Percentiles rank a stretch among this genome's conserved stretches.
These are phyloP conservation scores for Calonectria montana DNA, from an alignment of 2,329 filamentous ascomycete genomes.

Conservation along the genomic window DNA sequence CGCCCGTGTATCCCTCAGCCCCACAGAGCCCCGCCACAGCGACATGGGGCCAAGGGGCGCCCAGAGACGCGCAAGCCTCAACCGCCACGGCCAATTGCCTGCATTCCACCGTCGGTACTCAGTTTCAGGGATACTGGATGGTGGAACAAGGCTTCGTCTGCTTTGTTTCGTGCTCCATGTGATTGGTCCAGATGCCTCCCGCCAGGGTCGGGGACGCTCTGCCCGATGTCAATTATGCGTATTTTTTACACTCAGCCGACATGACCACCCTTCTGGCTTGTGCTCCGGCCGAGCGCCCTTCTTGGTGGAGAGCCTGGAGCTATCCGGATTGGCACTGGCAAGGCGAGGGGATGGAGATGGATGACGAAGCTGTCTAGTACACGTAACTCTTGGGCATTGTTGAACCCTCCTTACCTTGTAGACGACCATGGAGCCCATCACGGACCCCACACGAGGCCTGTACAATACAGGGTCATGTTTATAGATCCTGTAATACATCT, in stretches of 20 bases:
- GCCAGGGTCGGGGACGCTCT: neutral
- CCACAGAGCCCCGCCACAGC: neutral
- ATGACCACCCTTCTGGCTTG: neutral
- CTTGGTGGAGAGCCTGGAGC: neutral
- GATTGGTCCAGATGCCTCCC: slow-evolving; percentile 5
- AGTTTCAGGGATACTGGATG: slow-evolving; percentile 11
- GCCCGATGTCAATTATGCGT: slow-evolving; percentile 6
- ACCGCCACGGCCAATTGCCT: slow-evolving; percentile 7
- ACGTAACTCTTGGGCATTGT: slow-evolving; percentile 9
- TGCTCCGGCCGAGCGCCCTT: slow-evolving; percentile 1
- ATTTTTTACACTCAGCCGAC: neutral
- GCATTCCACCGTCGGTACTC: neutral
- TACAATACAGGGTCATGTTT: neutral
- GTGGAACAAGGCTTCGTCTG: slow-evolving; percentile 9
- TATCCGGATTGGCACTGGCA: slow-evolving; percentile 1
- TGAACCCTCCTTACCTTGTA: neutral
- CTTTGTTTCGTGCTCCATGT: slow-evolving; percentile 15
- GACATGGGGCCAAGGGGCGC: neutral
- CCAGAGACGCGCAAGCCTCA: neutral
- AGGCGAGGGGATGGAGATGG: neutral
- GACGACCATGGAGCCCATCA: neutral
- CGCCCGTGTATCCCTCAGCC: neutral
- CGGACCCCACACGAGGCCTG: neutral
- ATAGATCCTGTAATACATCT: slow-evolving; percentile 7
- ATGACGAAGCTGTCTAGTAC: slow-evolving; percentile 20